These are phyloP conservation scores for Fusarium sororula DNA, from an alignment of 2,329 filamentous ascomycete species.

Conservation along the genomic window DNA sequence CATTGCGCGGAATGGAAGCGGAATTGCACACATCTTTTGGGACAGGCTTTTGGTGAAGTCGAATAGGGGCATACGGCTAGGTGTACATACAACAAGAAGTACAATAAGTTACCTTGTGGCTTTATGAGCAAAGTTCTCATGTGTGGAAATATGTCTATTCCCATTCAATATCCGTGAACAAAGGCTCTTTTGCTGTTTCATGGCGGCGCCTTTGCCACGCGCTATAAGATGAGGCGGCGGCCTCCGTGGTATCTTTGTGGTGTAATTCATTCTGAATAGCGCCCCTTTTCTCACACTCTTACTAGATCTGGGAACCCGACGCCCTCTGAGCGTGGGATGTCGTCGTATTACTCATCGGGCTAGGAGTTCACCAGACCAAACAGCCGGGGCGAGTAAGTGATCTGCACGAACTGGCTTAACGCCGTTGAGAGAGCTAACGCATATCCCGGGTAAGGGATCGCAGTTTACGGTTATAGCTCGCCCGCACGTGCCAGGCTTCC, in stretches of 20 bases:
- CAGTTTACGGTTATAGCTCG: neutral
- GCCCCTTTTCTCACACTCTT: conserved; percentile 9
- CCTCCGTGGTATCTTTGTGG: neutral
- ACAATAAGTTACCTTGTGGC: neutral
- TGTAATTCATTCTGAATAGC: neutral
- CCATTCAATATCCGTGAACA: neutral
- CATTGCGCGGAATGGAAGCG: conserved; percentile 22
- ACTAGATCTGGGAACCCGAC: conserved; percentile 18
- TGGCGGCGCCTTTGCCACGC: conserved; percentile 12
- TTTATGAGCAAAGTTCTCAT: neutral
- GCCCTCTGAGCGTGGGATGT: neutral
- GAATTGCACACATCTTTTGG: conserved; percentile 22
- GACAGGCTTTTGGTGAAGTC: conserved; percentile 10
- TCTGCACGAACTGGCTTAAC: conserved; percentile 3
- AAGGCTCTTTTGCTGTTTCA: neutral
- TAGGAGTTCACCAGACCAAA: neutral
- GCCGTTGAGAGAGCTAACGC: conserved; percentile 24
- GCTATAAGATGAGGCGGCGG: neutral
- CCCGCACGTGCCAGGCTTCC: neutral
- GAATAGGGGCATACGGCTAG: conserved; percentile 11
- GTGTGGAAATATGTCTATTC: conserved; percentile 8
- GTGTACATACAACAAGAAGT: conserved; percentile 17
- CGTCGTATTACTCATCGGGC: conserved; percentile 25
- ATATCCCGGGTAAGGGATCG: neutral
- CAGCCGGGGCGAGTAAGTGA: conserved; percentile 1